phyloP scores from a whole-genome alignment of 768 basidiomycete genomes.

The Boletellus emodensis region DNA sequence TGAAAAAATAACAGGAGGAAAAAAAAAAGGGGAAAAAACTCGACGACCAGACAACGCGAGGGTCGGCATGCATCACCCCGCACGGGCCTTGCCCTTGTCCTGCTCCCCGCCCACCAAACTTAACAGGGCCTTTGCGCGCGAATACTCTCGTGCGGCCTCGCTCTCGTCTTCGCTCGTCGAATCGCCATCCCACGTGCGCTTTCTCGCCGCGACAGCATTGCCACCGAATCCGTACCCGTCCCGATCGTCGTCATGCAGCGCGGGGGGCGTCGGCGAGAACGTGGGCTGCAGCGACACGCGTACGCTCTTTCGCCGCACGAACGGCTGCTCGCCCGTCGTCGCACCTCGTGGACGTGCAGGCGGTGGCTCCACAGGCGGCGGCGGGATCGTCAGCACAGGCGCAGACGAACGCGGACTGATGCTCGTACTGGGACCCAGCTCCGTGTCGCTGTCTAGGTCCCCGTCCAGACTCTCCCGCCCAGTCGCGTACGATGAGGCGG shows the following conservation, averaged over 20 bases:
- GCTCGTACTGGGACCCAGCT: no score
- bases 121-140: slow-evolving; percentile 52
- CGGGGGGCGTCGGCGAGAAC: slow-evolving; percentile 69
- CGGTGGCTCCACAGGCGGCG: slow-evolving; percentile 12
- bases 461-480: slow-evolving; percentile 50
- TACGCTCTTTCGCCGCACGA: slow-evolving; percentile 60
- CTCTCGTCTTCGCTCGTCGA: slow-evolving; percentile 69
- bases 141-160: slow-evolving; percentile 40
- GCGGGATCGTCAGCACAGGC: slow-evolving; percentile 6
- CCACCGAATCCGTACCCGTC: slow-evolving; percentile 8
- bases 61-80: not conserved
- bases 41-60: no score
- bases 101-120: slow-evolving; percentile 42
- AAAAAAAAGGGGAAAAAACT: not conserved
- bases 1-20: not conserved
- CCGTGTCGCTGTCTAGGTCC: not conserved
- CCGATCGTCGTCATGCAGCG: slow-evolving; percentile 49
- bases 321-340: not conserved
- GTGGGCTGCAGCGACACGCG: slow-evolving; percentile 74
- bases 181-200: slow-evolving; percentile 38
- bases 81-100: slow-evolving; percentile 14
- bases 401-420: not conserved
- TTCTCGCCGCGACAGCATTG: no score
- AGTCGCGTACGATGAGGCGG: slow-evolving; percentile 62
- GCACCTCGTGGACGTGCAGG: not conserved